phyloP scores from a whole-genome alignment of 495 filamentous ascomycete genomes.

The Trichoderma gamsii region DNA sequence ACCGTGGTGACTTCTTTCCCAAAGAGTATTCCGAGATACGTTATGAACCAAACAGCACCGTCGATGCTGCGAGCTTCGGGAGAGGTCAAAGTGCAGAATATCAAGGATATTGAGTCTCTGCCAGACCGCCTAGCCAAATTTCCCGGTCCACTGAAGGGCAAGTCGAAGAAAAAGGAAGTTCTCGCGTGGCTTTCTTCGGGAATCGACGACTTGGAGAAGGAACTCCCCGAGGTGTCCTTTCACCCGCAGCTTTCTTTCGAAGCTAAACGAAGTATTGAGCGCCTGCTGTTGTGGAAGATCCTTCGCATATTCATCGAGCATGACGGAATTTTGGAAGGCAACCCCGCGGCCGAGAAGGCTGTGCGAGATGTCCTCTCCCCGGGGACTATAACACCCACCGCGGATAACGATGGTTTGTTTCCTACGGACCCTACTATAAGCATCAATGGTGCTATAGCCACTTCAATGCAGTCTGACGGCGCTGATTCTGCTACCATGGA shows the following conservation, averaged over 20 bases:
- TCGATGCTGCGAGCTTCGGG: slow-evolving; percentile 80
- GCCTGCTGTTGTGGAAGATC: slow-evolving; percentile 82
- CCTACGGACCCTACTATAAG: slow-evolving; percentile 9
- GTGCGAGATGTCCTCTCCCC: slow-evolving; percentile 70
- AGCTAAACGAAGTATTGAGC: slow-evolving; percentile 70
- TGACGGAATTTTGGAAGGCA: slow-evolving; percentile 78
- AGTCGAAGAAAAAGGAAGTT: slow-evolving; percentile 92
- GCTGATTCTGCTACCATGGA: slow-evolving; percentile 62
- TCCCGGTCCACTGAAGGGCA: slow-evolving; percentile 81
- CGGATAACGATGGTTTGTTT: slow-evolving; percentile 24
- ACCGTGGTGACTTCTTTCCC: slow-evolving; percentile 80
- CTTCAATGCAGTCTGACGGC: slow-evolving; percentile 47
- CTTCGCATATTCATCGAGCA: slow-evolving; percentile 73
- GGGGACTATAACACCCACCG: slow-evolving; percentile 25
- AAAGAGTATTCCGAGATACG: slow-evolving; percentile 79
- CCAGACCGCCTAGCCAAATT: slow-evolving; percentile 69
- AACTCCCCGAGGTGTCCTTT: slow-evolving; percentile 43
- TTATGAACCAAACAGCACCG: slow-evolving; percentile 60
- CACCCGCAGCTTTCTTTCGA: slow-evolving; percentile 40
- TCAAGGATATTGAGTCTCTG: slow-evolving; percentile 63
- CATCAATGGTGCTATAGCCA: slow-evolving; percentile 19
- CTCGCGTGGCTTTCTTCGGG: slow-evolving; percentile 71
- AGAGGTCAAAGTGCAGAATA: slow-evolving; percentile 66
- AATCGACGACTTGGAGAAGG: slow-evolving; percentile 64
- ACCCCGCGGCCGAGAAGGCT: slow-evolving; percentile 61